Evolutionary conservation across 2,329 filamentous ascomycete genomes (phyloP).

Genomic region (Exutisphaerella laricina): DNA sequence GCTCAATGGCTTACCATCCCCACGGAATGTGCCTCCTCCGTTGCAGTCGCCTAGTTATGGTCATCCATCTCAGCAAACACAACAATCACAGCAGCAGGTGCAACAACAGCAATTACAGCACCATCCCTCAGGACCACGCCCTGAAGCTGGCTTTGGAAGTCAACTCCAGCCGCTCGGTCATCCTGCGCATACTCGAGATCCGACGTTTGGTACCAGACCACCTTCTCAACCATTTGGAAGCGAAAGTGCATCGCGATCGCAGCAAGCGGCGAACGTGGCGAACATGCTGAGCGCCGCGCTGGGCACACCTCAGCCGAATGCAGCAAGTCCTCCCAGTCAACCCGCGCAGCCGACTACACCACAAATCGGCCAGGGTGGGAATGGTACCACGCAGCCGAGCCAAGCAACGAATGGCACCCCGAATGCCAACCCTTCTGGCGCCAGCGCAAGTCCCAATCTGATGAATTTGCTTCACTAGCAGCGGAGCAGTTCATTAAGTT

Average conservation of each 20-base stretch:
- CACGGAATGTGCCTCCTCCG: constrained; percentile 29
- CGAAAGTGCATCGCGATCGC: constrained; percentile 2
- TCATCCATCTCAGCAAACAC: constrained; percentile 16
- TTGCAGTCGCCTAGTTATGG: constrained; percentile 18
- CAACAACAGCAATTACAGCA: constrained; percentile 19
- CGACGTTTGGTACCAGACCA: constrained; percentile 14
- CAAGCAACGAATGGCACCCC: constrained; percentile 20
- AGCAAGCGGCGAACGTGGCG: constrained; percentile 11
- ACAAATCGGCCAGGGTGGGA: constrained; percentile 11
- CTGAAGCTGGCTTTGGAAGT: constrained; percentile 2
- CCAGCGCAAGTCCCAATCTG: constrained; percentile 46
- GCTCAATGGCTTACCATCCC: constrained; percentile 36
- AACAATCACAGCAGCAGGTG: no score
- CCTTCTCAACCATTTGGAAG: constrained; percentile 10
- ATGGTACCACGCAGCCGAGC: constrained; percentile 20
- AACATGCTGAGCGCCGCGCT: constrained; percentile 15
- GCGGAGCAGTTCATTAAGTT: background rate
- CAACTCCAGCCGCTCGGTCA: constrained; percentile 7
- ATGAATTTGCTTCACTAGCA: constrained; percentile 42
- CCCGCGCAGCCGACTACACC: constrained; percentile 24
- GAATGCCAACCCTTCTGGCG: constrained; percentile 19
- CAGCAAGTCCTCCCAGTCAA: constrained; percentile 15
- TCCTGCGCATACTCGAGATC: constrained; percentile 14
- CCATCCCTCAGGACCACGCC: constrained; percentile 4
- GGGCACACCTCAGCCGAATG: constrained; percentile 13